phyloP scores from a whole-genome alignment of 2,329 filamentous ascomycete genomes.

The Onygenales sp. region DNA sequence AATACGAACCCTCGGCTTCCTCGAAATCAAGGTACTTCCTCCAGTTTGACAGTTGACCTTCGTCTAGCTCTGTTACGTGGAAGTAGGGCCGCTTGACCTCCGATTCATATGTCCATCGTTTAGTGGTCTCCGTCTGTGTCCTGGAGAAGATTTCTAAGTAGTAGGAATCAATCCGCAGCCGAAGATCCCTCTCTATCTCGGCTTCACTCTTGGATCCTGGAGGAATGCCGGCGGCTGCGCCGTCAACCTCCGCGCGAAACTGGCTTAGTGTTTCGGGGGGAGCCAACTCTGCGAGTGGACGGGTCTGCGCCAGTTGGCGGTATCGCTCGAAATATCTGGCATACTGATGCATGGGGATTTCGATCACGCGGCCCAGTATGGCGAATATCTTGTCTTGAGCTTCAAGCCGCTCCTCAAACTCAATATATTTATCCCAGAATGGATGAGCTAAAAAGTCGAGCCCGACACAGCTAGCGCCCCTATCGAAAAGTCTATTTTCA shows the following conservation, averaged over 20 bases:
- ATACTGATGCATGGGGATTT: constrained; percentile 93
- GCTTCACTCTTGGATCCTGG: constrained; percentile 52
- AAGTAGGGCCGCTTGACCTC: constrained; percentile 96
- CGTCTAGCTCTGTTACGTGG: constrained; percentile 86
- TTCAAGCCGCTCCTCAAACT: constrained; percentile 88
- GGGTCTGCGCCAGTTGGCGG: constrained; percentile 61
- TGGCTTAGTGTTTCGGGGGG: constrained; percentile 57
- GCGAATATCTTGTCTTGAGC: constrained; percentile 75
- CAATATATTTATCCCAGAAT: constrained; percentile 98
- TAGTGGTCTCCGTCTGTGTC: constrained; percentile 80
- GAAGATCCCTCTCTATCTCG: constrained; percentile 75
- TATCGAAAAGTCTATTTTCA: constrained; percentile 70
- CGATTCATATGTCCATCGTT: constrained; percentile 89
- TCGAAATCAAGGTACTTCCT: constrained; percentile 95
- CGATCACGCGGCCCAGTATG: constrained; percentile 71
- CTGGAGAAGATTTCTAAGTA: constrained; percentile 72
- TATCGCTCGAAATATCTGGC: constrained; percentile 90
- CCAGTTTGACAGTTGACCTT: constrained; percentile 80
- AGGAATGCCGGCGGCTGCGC: constrained; percentile 33
- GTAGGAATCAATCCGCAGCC: constrained; percentile 66
- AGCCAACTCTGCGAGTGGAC: constrained; percentile 64
- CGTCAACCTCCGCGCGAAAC: constrained; percentile 62
- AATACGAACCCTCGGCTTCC: constrained; percentile 69
- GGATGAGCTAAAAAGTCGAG: constrained; percentile 90
- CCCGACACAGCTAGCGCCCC: constrained; percentile 73